Base-by-base conservation (phyloP, 148 eudicot genomes). In the Amaranthus palmeri region DNA sequence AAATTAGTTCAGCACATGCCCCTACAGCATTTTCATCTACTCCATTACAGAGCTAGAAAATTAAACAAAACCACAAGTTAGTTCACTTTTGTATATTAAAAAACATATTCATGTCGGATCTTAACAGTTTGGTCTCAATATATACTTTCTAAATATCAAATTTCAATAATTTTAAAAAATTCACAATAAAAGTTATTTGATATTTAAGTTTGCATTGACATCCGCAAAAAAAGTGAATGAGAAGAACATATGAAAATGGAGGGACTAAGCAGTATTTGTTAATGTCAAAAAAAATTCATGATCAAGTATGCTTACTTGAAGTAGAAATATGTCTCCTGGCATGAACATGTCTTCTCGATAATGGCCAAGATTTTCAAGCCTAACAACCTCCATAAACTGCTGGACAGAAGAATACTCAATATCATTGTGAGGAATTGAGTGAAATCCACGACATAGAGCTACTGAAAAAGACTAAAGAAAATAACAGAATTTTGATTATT, bases 321-420 rank as follows among this genome's bases (percentile, higher is more conserved):
- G 81, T 54, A 88, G 83, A 76, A 90, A 93, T 63, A 93, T 85
- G 79, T 90, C 96, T 48, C 86, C 84, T 59, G 98, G 89, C 81
- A 90, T 81, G 54, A 88, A 81, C 85, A 87, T 81, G 73, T 93
- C 96, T 36, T 93, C 98, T 53, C 85, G 83, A 71, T 79, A 90
- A 72, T 87, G 88, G 57, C 85, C 85, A 72, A 93, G 83, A 65
- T 85, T 90, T 74, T 93, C 98, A 63, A 93, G 89, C 81, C 87
- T 85, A 44, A 93, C 83, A n/a, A 93, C 98, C 79, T 93, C 98
- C 93, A 90, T 84, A 79, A 93, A 88, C 98, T 93, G 88, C 79
- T 76, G 55, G 54, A 51, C 44, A 3, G 42, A 56, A 14, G 48
- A 54, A 72, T 3, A 66, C 43, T 70, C 18, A 65, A 18, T 50